phyloP scores from a whole-genome alignment of 1,284 basidiomycete species.

The Ustilago loliicola region DNA sequence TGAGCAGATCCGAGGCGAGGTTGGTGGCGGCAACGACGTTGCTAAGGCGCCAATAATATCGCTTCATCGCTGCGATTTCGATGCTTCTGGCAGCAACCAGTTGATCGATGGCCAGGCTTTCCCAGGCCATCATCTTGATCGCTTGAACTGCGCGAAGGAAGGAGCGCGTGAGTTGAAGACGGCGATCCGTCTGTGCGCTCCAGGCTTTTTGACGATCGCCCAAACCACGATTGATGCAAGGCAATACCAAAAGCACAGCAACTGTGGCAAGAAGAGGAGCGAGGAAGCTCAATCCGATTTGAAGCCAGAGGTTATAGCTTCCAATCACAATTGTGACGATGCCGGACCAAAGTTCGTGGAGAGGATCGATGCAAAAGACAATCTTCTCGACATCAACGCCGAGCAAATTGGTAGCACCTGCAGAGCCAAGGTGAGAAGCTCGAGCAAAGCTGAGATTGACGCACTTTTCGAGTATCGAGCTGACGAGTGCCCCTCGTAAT shows the following conservation, averaged over 20 bases:
- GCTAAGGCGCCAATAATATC: slow-evolving; percentile 17
- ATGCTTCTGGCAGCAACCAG: no score
- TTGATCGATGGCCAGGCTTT: no score
- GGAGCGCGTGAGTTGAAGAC: slow-evolving; percentile 53
- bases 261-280: slow-evolving; percentile 46
- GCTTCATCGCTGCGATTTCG: no score
- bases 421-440: slow-evolving; percentile 50
- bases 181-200: slow-evolving; percentile 51
- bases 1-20: slow-evolving; percentile 30
- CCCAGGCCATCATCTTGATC: slow-evolving; percentile 57
- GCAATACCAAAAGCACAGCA: slow-evolving; percentile 35
- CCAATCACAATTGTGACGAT: slow-evolving; percentile 53
- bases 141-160: slow-evolving; percentile 54
- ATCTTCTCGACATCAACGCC: slow-evolving; percentile 63
- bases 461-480: slow-evolving; percentile 57
- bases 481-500: slow-evolving; percentile 55
- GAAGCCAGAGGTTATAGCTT: slow-evolving; percentile 55
- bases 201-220: slow-evolving; percentile 47
- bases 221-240: slow-evolving; percentile 42
- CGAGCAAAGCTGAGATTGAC: slow-evolving; percentile 47
- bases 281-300: slow-evolving; percentile 54
- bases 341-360: slow-evolving; percentile 58
- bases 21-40: slow-evolving; percentile 41
- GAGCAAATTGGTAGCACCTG: slow-evolving; percentile 58
- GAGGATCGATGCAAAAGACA: slow-evolving; percentile 36